These are phyloP conservation scores for Papiliotrema laurentii DNA, from an alignment of 1,284 basidiomycete species.

Conservation along the genomic window DNA sequence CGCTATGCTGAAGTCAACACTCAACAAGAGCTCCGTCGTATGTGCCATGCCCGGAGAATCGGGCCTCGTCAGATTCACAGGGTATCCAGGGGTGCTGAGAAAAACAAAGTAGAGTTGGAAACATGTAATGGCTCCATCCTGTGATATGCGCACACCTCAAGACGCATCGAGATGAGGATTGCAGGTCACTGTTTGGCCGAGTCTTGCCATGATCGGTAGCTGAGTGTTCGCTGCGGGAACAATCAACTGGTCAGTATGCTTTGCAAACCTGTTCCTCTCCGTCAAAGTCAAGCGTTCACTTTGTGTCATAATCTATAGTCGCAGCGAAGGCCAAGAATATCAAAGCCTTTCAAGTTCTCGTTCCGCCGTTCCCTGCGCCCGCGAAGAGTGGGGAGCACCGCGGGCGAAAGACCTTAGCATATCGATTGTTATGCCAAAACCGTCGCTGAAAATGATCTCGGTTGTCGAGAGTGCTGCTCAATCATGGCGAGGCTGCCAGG, in stretches of 20 bases:
- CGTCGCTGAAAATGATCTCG: neutral
- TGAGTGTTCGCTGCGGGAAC: neutral
- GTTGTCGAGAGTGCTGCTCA: neutral
- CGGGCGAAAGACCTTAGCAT: neutral
- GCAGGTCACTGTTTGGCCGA: neutral
- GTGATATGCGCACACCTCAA: neutral
- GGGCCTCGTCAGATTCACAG: neutral
- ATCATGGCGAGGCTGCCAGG: neutral
- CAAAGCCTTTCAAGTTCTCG: neutral
- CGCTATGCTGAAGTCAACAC: neutral
- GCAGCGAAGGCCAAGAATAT: neutral
- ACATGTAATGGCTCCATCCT: neutral
- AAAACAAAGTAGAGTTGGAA: neutral
- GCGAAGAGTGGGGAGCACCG: neutral
- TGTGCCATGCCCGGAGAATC: neutral
- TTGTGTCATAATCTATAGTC: neutral
- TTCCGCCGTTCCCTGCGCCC: neutral
- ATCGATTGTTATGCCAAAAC: neutral
- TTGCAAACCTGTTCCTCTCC: neutral
- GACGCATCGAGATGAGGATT: neutral
- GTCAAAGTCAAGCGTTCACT: neutral
- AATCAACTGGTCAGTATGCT: neutral
- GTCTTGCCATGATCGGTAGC: neutral
- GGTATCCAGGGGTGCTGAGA: neutral
- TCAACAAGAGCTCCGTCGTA: neutral